These are phyloP conservation scores for Aspergillus sp. DNA, from an alignment of 2,329 filamentous ascomycete genomes.

Conservation along the genomic window DNA sequence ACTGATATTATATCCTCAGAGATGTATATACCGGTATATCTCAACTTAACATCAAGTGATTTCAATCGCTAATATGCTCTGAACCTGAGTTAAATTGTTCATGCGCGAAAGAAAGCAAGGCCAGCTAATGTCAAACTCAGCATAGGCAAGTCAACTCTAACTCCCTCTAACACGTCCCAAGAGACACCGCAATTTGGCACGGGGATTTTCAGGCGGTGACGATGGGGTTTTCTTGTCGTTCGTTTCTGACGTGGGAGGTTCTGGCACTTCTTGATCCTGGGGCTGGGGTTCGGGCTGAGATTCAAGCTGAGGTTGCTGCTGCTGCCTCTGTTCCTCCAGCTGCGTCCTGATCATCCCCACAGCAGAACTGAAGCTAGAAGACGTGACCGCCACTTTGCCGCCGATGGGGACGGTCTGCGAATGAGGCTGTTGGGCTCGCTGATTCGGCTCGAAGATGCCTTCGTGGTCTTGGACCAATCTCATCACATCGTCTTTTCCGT, in stretches of 20 bases:
- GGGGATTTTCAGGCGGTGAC: slow-evolving; percentile 9
- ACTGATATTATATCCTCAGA: too few species aligned
- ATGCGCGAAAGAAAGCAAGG: too few species aligned
- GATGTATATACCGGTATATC: too few species aligned
- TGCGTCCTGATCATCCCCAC: slow-evolving; percentile 13
- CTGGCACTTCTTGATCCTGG: background rate
- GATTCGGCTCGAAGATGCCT: background rate
- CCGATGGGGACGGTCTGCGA: slow-evolving; percentile 5
- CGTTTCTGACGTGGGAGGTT: background rate
- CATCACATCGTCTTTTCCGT: slow-evolving; percentile 33
- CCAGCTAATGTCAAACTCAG: too few species aligned
- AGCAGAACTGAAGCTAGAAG: slow-evolving; percentile 7
- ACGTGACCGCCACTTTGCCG: slow-evolving; percentile 5
- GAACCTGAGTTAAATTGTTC: too few species aligned
- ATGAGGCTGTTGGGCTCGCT: background rate
- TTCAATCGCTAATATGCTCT: too few species aligned
- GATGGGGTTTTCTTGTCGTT: slow-evolving; percentile 1
- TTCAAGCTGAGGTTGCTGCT: background rate
- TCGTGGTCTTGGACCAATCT: slow-evolving; percentile 25
- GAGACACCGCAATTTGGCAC: slow-evolving; percentile 15
- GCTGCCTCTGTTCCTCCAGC: slow-evolving; percentile 7
- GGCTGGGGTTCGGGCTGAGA: slow-evolving; percentile 1
- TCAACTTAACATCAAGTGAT: too few species aligned
- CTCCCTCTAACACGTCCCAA: slow-evolving; percentile 15
- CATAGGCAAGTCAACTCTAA: background rate